These are phyloP conservation scores for Russula sp. DNA, from an alignment of 768 basidiomycete species.

Conservation along the genomic window DNA sequence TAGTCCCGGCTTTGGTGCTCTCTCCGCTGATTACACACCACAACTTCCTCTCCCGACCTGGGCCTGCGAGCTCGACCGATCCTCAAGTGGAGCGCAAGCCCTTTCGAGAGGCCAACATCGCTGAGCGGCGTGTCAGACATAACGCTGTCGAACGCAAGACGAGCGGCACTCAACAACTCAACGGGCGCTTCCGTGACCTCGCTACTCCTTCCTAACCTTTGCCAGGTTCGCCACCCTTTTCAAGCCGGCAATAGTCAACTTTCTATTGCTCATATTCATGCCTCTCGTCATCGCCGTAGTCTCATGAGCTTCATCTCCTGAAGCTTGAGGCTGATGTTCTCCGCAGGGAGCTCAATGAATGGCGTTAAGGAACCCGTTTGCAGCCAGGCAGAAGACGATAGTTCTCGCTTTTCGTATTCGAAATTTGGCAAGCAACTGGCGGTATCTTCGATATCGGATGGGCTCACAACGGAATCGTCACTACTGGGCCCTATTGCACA, in stretches of 20 bases:
- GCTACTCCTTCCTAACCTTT: too few species aligned
- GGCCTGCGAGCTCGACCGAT: conserved; percentile 30
- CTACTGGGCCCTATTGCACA: conserved; percentile 38
- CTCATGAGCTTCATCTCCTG: conserved; percentile 67
- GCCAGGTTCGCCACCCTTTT: too few species aligned
- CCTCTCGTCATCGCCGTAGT: conserved; percentile 83
- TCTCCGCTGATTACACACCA: conserved; percentile 34
- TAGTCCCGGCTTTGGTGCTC: conserved; percentile 39
- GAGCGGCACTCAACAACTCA: too few species aligned
- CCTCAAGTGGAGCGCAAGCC: conserved; percentile 73
- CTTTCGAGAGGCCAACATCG: too few species aligned
- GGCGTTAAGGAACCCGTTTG: conserved; percentile 79
- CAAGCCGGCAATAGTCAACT: too few species aligned
- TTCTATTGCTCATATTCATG: too few species aligned
- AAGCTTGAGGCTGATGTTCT: conserved; percentile 85
- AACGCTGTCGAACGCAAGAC: too few species aligned
- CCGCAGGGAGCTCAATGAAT: conserved; percentile 86
- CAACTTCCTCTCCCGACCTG: conserved; percentile 18
- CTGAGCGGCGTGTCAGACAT: too few species aligned
- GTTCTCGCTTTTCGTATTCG: conserved; percentile 35
- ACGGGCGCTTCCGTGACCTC: too few species aligned
- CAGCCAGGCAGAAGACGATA: conserved; percentile 50
- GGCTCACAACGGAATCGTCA: conserved; percentile 36
- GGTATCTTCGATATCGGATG: conserved; percentile 41
- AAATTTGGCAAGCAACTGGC: conserved; percentile 42